phyloP scores from a whole-genome alignment of 208 protist species.

The Sergeia podlipaevii region DNA sequence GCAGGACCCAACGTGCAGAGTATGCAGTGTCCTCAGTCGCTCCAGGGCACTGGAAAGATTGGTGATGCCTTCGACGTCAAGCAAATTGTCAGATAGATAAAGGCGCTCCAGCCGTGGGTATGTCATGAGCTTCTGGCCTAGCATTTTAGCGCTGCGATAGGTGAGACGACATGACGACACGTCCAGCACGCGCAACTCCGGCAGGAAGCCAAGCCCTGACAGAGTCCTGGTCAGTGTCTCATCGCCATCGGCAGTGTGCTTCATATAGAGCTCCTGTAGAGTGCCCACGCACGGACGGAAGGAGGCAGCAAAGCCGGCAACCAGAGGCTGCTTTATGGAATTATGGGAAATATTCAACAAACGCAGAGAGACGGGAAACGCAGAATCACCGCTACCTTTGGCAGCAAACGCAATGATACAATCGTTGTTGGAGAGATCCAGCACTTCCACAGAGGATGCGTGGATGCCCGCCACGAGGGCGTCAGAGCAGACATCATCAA shows the following conservation, averaged over 20 bases:
- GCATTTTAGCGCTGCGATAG: constrained; percentile 30
- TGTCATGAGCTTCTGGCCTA: constrained; percentile 34
- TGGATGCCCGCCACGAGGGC: constrained; percentile 25
- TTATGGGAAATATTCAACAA: constrained; percentile 43
- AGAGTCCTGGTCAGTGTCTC: constrained; percentile 17
- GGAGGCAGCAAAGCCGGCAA: constrained; percentile 20
- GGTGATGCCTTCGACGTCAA: constrained; percentile 51
- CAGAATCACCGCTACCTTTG: constrained; percentile 9
- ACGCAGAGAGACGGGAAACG: constrained; percentile 15
- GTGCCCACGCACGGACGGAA: constrained; percentile 17
- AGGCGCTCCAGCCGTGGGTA: constrained; percentile 38
- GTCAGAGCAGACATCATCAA: constrained; percentile 31
- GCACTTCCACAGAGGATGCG: constrained; percentile 5
- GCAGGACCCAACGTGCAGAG: constrained; percentile 39
- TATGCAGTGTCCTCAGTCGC: constrained; percentile 24
- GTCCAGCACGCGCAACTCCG: constrained; percentile 40
- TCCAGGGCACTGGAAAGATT: constrained; percentile 35
- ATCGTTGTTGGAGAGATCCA: constrained; percentile 44
- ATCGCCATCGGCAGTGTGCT: constrained; percentile 34
- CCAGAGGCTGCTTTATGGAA: constrained; percentile 21
- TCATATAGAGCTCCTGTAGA: constrained; percentile 47
- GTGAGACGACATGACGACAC: constrained; percentile 40
- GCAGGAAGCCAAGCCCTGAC: constrained; percentile 13
- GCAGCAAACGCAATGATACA: constrained; percentile 30
- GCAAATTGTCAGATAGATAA: constrained; percentile 44